Evolutionary conservation across 2,329 filamentous ascomycete species (phyloP).

Genomic region (Paecilomyces dactylethromorphus): DNA sequence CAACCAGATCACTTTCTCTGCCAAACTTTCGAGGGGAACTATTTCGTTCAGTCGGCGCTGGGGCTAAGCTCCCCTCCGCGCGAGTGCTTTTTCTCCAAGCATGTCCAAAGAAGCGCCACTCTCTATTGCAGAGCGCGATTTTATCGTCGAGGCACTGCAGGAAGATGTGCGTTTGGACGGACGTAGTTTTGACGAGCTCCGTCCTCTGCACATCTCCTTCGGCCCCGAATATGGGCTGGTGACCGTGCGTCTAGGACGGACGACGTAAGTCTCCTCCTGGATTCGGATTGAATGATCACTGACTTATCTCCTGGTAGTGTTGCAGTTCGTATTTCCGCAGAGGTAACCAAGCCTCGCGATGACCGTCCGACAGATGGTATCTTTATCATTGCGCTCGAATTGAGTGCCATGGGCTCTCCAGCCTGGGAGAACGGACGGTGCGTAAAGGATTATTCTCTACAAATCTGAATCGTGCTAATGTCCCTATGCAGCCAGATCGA

Average conservation of each 20-base stretch:
- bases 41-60: slow-evolving; percentile 11
- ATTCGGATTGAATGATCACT: slow-evolving; percentile 6
- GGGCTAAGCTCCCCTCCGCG: slow-evolving; percentile 17
- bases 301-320: slow-evolving; percentile 49
- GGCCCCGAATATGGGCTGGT: slow-evolving; percentile 87
- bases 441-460: slow-evolving; percentile 11
- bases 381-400: slow-evolving; percentile 85
- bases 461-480: background rate
- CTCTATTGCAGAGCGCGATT: slow-evolving; percentile 80
- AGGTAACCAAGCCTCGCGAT: slow-evolving; percentile 75
- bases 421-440: slow-evolving; percentile 78
- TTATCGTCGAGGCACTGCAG: slow-evolving; percentile 74
- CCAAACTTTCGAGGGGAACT: slow-evolving; percentile 6
- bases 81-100: slow-evolving; percentile 10
- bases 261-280: slow-evolving; percentile 55
- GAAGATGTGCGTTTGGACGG: slow-evolving; percentile 80
- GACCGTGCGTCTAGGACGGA: slow-evolving; percentile 83
- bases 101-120: slow-evolving; percentile 94
- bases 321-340: slow-evolving; percentile 76
- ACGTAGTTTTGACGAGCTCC: slow-evolving; percentile 72
- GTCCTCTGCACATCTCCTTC: slow-evolving; percentile 70
- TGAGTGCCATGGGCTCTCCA: slow-evolving; percentile 86
- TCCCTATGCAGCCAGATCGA: slow-evolving; percentile 59
- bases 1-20: slow-evolving; percentile 4
- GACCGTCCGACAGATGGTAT: slow-evolving; percentile 93